Conservation (phyloP, 495 filamentous ascomycete genomes). For the Aspergillus ostianus region DNA sequence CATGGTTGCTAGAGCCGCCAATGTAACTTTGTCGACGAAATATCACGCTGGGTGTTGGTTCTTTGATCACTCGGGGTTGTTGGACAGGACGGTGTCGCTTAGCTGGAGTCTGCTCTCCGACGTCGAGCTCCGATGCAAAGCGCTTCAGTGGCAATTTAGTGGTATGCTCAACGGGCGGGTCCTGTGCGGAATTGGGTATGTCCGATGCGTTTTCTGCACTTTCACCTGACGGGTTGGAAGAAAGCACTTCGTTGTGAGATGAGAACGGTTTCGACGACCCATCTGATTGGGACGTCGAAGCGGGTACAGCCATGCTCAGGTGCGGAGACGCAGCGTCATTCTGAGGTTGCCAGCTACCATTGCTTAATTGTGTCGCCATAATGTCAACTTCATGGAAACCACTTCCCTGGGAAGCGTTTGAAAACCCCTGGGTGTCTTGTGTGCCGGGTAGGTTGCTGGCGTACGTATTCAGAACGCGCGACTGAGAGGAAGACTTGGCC, state of each 20-base stretch:
- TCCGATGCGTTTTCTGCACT: conserved; percentile 1
- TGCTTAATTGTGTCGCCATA: conserved; percentile 25
- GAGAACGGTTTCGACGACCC: conserved; percentile 19
- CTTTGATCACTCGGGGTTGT: neutral
- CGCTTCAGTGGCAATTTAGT: conserved; percentile 18
- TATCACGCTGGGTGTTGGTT: conserved; percentile 16
- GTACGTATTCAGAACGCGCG: conserved; percentile 36
- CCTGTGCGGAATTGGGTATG: conserved; percentile 7
- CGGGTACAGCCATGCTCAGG: conserved; percentile 27
- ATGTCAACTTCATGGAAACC: conserved; percentile 18
- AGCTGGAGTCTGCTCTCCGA: conserved; percentile 18
- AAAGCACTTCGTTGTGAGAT: conserved; percentile 17
- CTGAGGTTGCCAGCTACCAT: conserved; percentile 17
- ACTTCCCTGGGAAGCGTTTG: conserved; percentile 10
- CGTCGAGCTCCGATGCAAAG: conserved; percentile 11
- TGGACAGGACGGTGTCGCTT: conserved; percentile 13
- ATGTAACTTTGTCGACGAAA: conserved; percentile 28
- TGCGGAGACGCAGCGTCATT: conserved; percentile 16
- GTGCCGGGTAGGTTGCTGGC: conserved; percentile 22
- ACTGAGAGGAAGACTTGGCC: conserved; percentile 39
- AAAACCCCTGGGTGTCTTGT: conserved; percentile 21
- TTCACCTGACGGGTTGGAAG: conserved; percentile 17
- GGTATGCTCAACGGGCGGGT: conserved; percentile 4
- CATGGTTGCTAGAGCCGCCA: conserved; percentile 16
- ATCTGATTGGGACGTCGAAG: conserved; percentile 14